Evolutionary conservation across 768 basidiomycete genomes (phyloP).

Genomic region (Amanita exitialis): DNA sequence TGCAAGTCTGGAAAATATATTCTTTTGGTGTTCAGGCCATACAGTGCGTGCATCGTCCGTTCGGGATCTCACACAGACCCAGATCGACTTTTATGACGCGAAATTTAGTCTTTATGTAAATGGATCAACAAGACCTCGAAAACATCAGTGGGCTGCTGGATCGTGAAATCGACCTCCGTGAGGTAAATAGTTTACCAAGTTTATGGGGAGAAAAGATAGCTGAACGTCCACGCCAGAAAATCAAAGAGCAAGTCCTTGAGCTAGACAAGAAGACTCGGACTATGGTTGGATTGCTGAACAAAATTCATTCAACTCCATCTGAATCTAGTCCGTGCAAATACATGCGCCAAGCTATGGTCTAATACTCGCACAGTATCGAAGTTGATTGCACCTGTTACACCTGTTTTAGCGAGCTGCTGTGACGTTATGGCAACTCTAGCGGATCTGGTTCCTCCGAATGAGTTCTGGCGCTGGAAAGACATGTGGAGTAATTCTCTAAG

Average conservation of each 20-base stretch:
- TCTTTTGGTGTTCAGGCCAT: neutral
- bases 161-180: conserved; percentile 1
- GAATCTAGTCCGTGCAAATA: conserved; percentile 37
- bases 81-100: neutral
- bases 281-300: conserved; percentile 69
- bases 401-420: conserved; percentile 44
- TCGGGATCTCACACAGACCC: neutral
- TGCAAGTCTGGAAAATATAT: too few relatives aligned
- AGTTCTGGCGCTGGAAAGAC: conserved; percentile 81
- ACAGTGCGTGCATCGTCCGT: neutral
- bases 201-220: neutral
- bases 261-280: conserved; percentile 68
- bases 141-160: conserved; percentile 3
- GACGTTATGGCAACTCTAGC: conserved; percentile 43
- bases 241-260: conserved; percentile 65
- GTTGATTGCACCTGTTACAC: conserved; percentile 46
- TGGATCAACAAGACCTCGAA: conserved; percentile 5
- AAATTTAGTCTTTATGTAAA: neutral
- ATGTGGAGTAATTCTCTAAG: conserved; percentile 71
- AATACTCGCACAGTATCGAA: conserved; percentile 36
- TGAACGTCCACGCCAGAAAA: conserved; percentile 41
- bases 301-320: conserved; percentile 65
- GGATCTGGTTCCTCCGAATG: conserved; percentile 51
- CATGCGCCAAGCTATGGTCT: neutral
- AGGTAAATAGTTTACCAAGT: conserved; percentile 1